Evolutionary conservation across 2,329 filamentous ascomycete species (phyloP).

Genomic region (Claviceps paspali): DNA sequence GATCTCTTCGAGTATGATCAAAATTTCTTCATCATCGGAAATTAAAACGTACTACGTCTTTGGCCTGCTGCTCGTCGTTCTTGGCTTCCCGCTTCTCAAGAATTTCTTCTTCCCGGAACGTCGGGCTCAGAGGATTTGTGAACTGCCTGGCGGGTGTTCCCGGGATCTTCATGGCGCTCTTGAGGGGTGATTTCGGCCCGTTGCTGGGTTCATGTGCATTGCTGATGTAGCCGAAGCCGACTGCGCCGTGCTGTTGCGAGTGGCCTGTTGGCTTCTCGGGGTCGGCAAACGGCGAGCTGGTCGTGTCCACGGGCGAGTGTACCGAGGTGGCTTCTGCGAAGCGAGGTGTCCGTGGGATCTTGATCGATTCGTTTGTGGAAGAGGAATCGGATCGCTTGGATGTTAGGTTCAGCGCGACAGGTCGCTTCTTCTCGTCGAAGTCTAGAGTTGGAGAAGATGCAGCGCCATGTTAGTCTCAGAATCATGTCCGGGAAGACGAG

Average conservation of each 20-base stretch:
- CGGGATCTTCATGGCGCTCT: constrained; percentile 79
- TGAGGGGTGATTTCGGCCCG: constrained; percentile 64
- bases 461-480: constrained; percentile 9
- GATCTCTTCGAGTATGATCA: no score
- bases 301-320: constrained; percentile 55
- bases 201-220: constrained; percentile 41
- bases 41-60: constrained; percentile 58
- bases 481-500: no score
- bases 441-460: constrained; percentile 8
- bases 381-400: constrained; percentile 34
- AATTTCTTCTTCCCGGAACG: constrained; percentile 74
- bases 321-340: constrained; percentile 72
- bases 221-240: constrained; percentile 85
- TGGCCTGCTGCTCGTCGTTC: constrained; percentile 76
- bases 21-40: no score
- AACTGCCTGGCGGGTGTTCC: constrained; percentile 62
- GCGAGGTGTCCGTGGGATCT: constrained; percentile 57
- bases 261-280: constrained; percentile 39
- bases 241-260: constrained; percentile 57
- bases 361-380: constrained; percentile 41
- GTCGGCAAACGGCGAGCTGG: constrained; percentile 42
- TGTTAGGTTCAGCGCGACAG: constrained; percentile 37
- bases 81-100: constrained; percentile 70
- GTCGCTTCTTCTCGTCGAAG: constrained; percentile 40
- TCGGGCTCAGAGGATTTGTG: constrained; percentile 72